Evolutionary conservation across 2,329 filamentous ascomycete species (phyloP), one percentile per base, ranked within the genome.

Genomic region (Emergomyces orientalis): DNA sequence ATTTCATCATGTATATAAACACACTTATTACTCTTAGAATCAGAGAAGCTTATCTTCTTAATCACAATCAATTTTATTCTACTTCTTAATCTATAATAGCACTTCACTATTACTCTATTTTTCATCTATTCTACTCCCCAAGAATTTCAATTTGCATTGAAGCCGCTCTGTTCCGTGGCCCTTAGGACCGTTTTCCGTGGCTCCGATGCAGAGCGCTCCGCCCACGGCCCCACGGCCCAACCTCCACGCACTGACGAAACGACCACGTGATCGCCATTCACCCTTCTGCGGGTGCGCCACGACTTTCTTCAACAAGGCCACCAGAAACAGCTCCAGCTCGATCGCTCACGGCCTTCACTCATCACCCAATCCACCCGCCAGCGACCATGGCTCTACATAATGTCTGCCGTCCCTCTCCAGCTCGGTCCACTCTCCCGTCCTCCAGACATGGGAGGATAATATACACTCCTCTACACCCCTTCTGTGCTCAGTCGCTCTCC

Each of bases 311-410:
- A 14, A 13, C 27, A 37, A 19, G 30, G 30, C 37, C 54, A 57
- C 17, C 54, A 57, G 30, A 57, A 57, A 57, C n/a, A 27, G 54
- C 30, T 41, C 54, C 37, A 34, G n/a, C 14, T 56, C 27, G 17
- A 34, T 30, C 19, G 9, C 27, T 56, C 34, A 22, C 56, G 22
- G 34, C 37, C 39, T 22, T 41, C 37, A 13, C 56, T 6, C 9
- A 7, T 59, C 39, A 45, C 56, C n/a, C 56, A 25, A 34, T n/a
- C 41, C 39, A 45, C n/a, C 34, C n/a, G 39, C 37, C 41, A 59
- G 56, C 25, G 25, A 59, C n/a, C 37, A 59, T 43, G 39, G 56
- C 56, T 22, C 22, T 59, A 59, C 22, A 59, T 59, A 59, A 59
- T 37, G 39, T 34, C 25, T n/a, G 56, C 30, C 13, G 17, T 41